Conservation (phyloP, 768 basidiomycete species). For the Leucosporidium scottii region DNA sequence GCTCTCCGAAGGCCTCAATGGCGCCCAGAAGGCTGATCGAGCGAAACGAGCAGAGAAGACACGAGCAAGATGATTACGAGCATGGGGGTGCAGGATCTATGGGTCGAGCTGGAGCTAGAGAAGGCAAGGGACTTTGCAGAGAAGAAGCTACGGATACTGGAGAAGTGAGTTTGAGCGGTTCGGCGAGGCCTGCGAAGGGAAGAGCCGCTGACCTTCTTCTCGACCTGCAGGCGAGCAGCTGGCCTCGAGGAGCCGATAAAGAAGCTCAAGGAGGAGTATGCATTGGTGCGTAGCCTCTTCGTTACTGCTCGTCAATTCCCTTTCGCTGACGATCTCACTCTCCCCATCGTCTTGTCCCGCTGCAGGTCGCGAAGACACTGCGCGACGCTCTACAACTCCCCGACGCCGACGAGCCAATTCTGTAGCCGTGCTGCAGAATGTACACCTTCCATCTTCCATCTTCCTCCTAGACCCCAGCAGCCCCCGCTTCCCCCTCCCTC, state of each 20-base stretch:
- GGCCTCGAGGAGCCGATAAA: not conserved
- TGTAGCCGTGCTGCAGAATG: too few species aligned
- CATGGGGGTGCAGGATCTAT: not conserved
- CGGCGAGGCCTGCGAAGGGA: not conserved
- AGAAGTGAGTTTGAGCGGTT: not conserved
- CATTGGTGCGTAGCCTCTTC: not conserved
- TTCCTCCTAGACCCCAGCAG: too few species aligned
- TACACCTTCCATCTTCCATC: too few species aligned
- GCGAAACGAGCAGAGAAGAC: not conserved
- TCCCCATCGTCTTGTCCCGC: too few species aligned
- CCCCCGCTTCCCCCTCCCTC: too few species aligned
- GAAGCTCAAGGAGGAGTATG: constrained; percentile 5
- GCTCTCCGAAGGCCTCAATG: not conserved
- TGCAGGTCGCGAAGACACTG: constrained; percentile 18
- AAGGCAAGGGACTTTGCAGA: not conserved
- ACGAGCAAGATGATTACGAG: not conserved
- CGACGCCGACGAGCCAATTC: not conserved
- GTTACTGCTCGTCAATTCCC: not conserved
- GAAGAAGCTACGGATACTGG: not conserved
- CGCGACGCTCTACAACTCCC: constrained; percentile 11
- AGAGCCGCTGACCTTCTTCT: not conserved
- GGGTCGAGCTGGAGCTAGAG: not conserved
- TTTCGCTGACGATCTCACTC: not conserved
- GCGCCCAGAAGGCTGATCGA: not conserved
- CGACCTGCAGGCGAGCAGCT: not conserved